Percentiles rank a stretch among this genome's conserved stretches.
These are phyloP conservation scores for Russula vinacea DNA, from an alignment of 768 basidiomycete species.

Conservation along the genomic window DNA sequence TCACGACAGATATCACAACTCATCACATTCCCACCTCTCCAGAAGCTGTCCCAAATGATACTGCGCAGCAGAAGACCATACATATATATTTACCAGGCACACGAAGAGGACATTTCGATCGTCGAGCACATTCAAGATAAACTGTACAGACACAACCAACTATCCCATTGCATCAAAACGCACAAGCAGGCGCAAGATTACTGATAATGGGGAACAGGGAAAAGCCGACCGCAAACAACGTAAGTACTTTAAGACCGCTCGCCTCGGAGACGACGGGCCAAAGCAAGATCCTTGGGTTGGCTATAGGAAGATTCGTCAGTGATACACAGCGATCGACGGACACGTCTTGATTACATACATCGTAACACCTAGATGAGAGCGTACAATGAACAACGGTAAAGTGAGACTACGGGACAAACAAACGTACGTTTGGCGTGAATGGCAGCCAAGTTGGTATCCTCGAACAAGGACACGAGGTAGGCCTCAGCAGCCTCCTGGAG, in stretches of 20 bases:
- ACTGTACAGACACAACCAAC: conserved; percentile 21
- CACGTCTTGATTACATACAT: conserved; percentile 23
- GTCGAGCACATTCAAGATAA: conserved; percentile 18
- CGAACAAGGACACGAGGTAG: conserved; percentile 82
- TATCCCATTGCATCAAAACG: conserved; percentile 18
- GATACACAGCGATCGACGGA: background rate
- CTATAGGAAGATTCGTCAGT: conserved; percentile 35
- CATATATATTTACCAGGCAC: conserved; percentile 19
- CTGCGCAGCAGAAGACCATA: conserved; percentile 9
- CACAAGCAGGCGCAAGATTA: conserved; percentile 7
- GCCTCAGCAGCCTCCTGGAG: conserved; percentile 92
- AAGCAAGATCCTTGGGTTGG: conserved; percentile 82
- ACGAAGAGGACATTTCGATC: conserved; percentile 11
- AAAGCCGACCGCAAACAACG: background rate
- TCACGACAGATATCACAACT: background rate
- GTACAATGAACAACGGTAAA: background rate
- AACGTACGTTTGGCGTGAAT: conserved; percentile 75
- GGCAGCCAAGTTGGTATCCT: conserved; percentile 88
- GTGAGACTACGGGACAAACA: background rate
- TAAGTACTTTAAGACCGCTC: conserved; percentile 56
- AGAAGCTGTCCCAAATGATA: background rate
- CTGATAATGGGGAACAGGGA: conserved; percentile 5
- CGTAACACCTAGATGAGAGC: conserved; percentile 23
- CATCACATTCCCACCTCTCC: background rate
- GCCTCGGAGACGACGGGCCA: conserved; percentile 75